Evolutionary conservation across 1,284 basidiomycete genomes (phyloP).

Genomic region (Leccinum pseudoinsigne): DNA sequence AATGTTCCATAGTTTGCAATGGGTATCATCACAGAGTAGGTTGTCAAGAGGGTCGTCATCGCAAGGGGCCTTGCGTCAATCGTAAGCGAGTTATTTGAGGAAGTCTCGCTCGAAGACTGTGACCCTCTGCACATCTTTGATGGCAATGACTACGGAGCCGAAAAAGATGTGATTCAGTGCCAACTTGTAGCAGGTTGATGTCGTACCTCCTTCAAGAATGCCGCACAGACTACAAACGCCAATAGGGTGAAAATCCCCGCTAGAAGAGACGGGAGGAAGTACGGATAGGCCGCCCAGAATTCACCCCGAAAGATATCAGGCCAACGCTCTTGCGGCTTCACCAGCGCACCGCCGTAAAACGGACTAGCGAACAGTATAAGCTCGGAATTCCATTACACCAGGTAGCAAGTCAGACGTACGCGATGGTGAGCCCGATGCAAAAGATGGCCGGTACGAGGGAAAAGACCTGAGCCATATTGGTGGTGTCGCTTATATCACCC

Average conservation of each 20-base stretch:
- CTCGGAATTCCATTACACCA: constrained; percentile 39
- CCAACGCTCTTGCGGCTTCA: constrained; percentile 48
- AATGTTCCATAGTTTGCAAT: constrained; percentile 68
- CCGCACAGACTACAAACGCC: constrained; percentile 51
- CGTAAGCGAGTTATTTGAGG: neutral
- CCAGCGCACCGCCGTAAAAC: constrained; percentile 47
- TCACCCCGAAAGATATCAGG: constrained; percentile 41
- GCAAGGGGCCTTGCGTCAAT: constrained; percentile 26
- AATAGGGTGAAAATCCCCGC: constrained; percentile 57
- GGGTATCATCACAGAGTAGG: constrained; percentile 53
- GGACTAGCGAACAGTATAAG: constrained; percentile 50
- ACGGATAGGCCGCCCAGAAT: constrained; percentile 57
- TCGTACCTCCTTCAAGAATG: constrained; percentile 58
- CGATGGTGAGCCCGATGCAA: constrained; percentile 26
- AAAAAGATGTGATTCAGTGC: neutral
- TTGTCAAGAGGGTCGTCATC: constrained; percentile 39
- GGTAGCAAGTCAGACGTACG: constrained; percentile 12
- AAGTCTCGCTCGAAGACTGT: neutral
- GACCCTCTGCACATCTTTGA: constrained; percentile 11
- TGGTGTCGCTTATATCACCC: constrained; percentile 51
- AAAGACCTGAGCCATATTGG: constrained; percentile 35
- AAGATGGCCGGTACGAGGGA: constrained; percentile 27
- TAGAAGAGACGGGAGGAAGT: constrained; percentile 56
- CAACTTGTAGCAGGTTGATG: constrained; percentile 23
- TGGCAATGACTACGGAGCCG: constrained; percentile 22